Evolutionary conservation across 192 early-diverging fungal genomes (phyloP).

Genomic region (Coemansia sp.): DNA sequence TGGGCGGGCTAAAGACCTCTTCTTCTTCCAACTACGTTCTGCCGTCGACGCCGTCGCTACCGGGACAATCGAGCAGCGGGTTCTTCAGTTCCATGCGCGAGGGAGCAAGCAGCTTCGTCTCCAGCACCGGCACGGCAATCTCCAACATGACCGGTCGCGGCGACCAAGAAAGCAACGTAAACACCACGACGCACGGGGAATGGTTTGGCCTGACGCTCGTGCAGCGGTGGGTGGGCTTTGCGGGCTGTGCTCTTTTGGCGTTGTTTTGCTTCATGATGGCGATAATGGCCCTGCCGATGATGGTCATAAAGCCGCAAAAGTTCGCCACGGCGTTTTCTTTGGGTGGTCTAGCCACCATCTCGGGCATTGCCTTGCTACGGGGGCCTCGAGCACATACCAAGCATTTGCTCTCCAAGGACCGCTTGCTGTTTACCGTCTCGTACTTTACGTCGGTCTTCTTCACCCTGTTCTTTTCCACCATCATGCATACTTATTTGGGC

Average conservation of each 20-base stretch:
- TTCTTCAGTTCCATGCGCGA: slow-evolving; percentile 47
- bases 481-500: slow-evolving; percentile 70
- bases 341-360: slow-evolving; percentile 56
- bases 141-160: slow-evolving; percentile 27
- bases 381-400: slow-evolving; percentile 78
- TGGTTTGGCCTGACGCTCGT: slow-evolving; percentile 54
- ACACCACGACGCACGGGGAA: slow-evolving; percentile 31
- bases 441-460: slow-evolving; percentile 82
- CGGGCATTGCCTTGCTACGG: slow-evolving; percentile 67
- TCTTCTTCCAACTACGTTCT: slow-evolving; percentile 36
- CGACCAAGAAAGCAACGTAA: slow-evolving; percentile 4
- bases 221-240: slow-evolving; percentile 55
- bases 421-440: slow-evolving; percentile 74
- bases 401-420: slow-evolving; percentile 74
- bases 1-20: slow-evolving; percentile 52
- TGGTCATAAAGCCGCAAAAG: slow-evolving; percentile 67
- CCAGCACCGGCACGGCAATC: slow-evolving; percentile 33
- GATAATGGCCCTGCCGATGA: slow-evolving; percentile 61
- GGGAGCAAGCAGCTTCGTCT: slow-evolving; percentile 42
- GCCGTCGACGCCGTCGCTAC: slow-evolving; percentile 18
- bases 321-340: slow-evolving; percentile 77
- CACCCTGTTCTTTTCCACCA: slow-evolving; percentile 78
- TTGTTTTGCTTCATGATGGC: slow-evolving; percentile 56
- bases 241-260: slow-evolving; percentile 45
- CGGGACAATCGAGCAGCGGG: slow-evolving; percentile 18